Conservation (phyloP, 108 stramenopile species). For the Conticribra weissflogii region DNA sequence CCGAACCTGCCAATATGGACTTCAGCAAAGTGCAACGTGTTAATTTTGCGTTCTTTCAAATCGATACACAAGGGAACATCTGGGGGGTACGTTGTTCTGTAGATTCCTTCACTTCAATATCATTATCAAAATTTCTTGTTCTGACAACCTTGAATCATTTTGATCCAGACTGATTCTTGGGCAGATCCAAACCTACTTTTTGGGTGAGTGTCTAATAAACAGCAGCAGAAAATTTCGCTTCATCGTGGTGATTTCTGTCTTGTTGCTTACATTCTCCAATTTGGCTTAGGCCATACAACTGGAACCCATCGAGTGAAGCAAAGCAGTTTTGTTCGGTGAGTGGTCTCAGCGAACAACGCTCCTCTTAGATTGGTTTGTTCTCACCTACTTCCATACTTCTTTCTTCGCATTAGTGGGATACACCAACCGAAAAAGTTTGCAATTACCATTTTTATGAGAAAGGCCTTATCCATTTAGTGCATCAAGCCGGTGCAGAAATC, state of each 20-base stretch:
- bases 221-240: not conserved
- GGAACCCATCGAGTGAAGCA: slow-evolving; percentile 20
- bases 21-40: slow-evolving; percentile 46
- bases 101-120: too few species aligned
- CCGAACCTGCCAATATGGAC: slow-evolving; percentile 43
- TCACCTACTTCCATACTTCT: too few species aligned
- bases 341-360: too few species aligned
- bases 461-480: slow-evolving; percentile 37
- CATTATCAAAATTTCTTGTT: not conserved
- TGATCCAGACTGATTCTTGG: slow-evolving; percentile 20
- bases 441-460: slow-evolving; percentile 34
- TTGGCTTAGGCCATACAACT: slow-evolving; percentile 38
- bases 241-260: not conserved
- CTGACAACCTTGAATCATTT: not conserved
- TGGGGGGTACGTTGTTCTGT: slow-evolving; percentile 11
- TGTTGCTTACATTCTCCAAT: too few species aligned
- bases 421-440: slow-evolving; percentile 25
- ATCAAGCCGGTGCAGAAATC: slow-evolving; percentile 38
- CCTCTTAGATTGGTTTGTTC: too few species aligned
- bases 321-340: slow-evolving; percentile 37
- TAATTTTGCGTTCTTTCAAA: slow-evolving; percentile 49
- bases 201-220: slow-evolving; percentile 7
- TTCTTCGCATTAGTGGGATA: too few species aligned
- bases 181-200: slow-evolving; percentile 25
- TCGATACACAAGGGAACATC: slow-evolving; percentile 17